These are phyloP conservation scores for Globisporangium apiculatum DNA, from an alignment of 352 stramenopile species.

Conservation along the genomic window DNA sequence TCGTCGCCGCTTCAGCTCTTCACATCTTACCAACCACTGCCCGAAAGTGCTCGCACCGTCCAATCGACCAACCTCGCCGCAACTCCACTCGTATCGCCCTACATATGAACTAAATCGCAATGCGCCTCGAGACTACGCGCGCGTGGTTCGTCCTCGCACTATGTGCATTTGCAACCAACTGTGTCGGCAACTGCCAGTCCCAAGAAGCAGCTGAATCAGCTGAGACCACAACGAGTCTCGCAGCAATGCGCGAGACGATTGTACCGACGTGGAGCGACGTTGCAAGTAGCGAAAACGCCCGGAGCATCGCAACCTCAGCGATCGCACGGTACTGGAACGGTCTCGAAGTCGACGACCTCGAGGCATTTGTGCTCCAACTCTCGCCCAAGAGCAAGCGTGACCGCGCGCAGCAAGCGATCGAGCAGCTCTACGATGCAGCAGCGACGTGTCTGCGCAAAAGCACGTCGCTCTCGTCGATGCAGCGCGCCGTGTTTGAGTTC, in stretches of 20 bases:
- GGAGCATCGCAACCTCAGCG: not conserved
- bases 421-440: not conserved
- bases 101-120: too few relatives aligned
- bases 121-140: too few relatives aligned
- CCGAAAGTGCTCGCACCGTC: too few relatives aligned
- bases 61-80: too few relatives aligned
- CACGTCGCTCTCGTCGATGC: not conserved
- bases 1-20: too few relatives aligned
- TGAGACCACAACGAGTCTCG: not conserved
- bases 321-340: not conserved
- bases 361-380: not conserved
- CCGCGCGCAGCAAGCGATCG: not conserved
- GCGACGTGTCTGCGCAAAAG: not conserved
- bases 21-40: too few relatives aligned
- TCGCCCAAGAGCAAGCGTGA: not conserved
- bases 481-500: not conserved
- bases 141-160: not conserved
- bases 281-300: not conserved
- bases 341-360: not conserved
- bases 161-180: not conserved
- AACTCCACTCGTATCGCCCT: too few relatives aligned
- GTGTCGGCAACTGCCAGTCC: not conserved
- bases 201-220: not conserved
- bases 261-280: not conserved
- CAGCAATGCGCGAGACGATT: not conserved